Percentiles rank a stretch among this genome's conserved stretches.
Conservation (phyloP, 352 stramenopile genomes). For the Nothophytophthora sp. region DNA sequence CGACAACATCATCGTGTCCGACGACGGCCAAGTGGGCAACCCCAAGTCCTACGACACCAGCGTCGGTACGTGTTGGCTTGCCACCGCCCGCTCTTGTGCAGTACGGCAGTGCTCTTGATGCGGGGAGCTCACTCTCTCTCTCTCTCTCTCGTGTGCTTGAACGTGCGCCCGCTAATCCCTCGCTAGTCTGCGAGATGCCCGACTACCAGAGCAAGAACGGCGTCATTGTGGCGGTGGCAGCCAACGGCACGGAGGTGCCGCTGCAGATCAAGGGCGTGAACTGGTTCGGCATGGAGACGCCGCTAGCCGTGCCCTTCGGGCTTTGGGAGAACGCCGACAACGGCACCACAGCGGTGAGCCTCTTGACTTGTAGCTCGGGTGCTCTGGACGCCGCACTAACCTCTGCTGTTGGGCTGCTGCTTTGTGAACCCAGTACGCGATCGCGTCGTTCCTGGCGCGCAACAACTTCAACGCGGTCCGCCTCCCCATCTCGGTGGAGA, state of each 20-base stretch:
- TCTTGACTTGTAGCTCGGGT: not conserved
- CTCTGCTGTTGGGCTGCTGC: too few species aligned
- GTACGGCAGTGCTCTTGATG: too few species aligned
- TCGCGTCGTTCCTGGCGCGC: slow-evolving; percentile 70
- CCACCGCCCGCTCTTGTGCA: not conserved
- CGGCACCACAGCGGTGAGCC: slow-evolving; percentile 57
- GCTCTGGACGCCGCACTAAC: too few species aligned
- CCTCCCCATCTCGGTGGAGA: slow-evolving; percentile 66
- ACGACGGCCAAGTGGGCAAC: slow-evolving; percentile 65
- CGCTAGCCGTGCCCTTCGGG: slow-evolving; percentile 63
- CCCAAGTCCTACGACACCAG: slow-evolving; percentile 58
- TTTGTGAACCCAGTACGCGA: slow-evolving; percentile 56
- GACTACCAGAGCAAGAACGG: slow-evolving; percentile 83
- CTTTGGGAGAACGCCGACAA: slow-evolving; percentile 80
- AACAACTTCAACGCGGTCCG: slow-evolving; percentile 88
- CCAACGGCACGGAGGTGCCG: slow-evolving; percentile 68
- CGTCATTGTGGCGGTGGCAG: slow-evolving; percentile 49
- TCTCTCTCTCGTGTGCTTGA: too few species aligned
- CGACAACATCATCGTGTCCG: slow-evolving; percentile 36
- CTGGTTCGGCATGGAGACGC: slow-evolving; percentile 83
- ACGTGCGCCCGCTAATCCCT: too few species aligned
- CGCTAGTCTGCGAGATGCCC: slow-evolving; percentile 62
- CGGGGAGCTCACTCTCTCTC: too few species aligned
- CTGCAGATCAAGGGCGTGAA: slow-evolving; percentile 80
- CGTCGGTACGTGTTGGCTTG: slow-evolving; percentile 25